Conservation (phyloP, 1,284 basidiomycete species). For the Coniferiporia weirii region DNA sequence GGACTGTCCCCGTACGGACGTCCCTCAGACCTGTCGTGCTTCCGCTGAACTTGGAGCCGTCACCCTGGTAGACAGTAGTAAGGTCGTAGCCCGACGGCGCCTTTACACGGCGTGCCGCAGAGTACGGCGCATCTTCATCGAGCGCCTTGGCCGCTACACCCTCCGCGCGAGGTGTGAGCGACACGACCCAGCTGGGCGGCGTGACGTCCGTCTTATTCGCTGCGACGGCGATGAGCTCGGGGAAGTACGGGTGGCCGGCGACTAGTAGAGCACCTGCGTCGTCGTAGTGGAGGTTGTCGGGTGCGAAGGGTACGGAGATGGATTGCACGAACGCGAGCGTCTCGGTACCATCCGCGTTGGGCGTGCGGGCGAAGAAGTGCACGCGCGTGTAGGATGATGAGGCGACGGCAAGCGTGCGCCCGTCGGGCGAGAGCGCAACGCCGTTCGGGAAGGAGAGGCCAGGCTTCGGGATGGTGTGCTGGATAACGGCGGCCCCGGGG, state of each 20-base stretch:
- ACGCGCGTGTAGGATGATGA: slow-evolving; percentile 46
- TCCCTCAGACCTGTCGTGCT: slow-evolving; percentile 50
- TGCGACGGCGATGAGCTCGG: slow-evolving; percentile 41
- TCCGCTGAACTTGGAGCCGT: slow-evolving; percentile 44
- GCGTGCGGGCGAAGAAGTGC: slow-evolving; percentile 43
- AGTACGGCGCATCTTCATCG: slow-evolving; percentile 41
- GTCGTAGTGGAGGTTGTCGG: slow-evolving; percentile 57
- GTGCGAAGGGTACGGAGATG: slow-evolving; percentile 51
- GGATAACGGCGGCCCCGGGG: slow-evolving; percentile 26
- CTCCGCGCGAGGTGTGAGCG: slow-evolving; percentile 29
- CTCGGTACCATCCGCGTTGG: slow-evolving; percentile 27
- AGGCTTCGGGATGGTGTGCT: slow-evolving; percentile 36
- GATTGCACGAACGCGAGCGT: slow-evolving; percentile 32
- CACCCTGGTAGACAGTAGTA: slow-evolving; percentile 51
- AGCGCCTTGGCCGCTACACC: slow-evolving; percentile 23
- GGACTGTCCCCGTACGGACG: slow-evolving; percentile 39
- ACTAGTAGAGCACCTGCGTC: slow-evolving; percentile 46
- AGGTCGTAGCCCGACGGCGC: slow-evolving; percentile 36
- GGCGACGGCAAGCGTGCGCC: slow-evolving; percentile 48
- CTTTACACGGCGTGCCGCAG: slow-evolving; percentile 37
- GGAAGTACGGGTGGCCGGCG: slow-evolving; percentile 61
- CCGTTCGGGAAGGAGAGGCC: slow-evolving; percentile 67
- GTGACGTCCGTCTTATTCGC: slow-evolving; percentile 31
- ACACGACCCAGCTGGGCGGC: slow-evolving; percentile 53
- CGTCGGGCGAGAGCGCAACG: slow-evolving; percentile 48